Percentiles rank a stretch among this genome's conserved stretches.
Evolutionary conservation across 139 green algal species (phyloP).

Genomic region (Astrephomene gubernaculifera): DNA sequence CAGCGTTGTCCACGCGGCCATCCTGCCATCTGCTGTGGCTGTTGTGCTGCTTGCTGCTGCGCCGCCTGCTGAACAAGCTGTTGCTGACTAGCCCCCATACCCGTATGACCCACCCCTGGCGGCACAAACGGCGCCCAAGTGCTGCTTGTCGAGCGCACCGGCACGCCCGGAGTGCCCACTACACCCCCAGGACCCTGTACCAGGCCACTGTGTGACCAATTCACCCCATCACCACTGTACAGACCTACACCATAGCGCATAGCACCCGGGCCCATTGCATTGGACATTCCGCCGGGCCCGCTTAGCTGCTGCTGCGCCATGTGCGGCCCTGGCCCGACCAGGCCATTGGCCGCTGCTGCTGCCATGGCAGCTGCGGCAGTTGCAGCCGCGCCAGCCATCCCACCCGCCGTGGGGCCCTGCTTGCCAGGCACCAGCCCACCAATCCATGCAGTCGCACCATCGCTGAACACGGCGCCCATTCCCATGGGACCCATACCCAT

Average conservation of each 20-base stretch:
- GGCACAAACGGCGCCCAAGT: slow-evolving; percentile 38
- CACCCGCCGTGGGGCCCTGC: slow-evolving; percentile 4
- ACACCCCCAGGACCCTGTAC: neutral
- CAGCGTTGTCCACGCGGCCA: slow-evolving; percentile 41
- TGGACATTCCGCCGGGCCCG: neutral
- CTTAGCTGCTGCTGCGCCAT: slow-evolving; percentile 4
- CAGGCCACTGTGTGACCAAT: slow-evolving; percentile 17
- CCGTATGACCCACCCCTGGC: neutral
- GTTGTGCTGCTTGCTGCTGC: slow-evolving; percentile 33
- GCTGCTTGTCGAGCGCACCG: slow-evolving; percentile 15
- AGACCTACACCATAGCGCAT: slow-evolving; percentile 37
- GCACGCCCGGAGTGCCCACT: neutral
- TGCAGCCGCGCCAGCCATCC: neutral
- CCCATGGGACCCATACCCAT: slow-evolving; percentile 19
- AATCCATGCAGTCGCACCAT: slow-evolving; percentile 25
- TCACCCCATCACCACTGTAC: slow-evolving; percentile 33
- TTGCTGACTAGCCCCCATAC: neutral
- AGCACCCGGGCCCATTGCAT: slow-evolving; percentile 1
- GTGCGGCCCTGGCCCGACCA: neutral
- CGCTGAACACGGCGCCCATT: neutral
- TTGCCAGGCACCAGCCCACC: slow-evolving; percentile 7
- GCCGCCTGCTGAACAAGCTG: slow-evolving; percentile 28
- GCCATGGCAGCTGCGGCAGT: neutral
- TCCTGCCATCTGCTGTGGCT: slow-evolving; percentile 30
- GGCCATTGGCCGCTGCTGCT: slow-evolving; percentile 7